phyloP scores from a whole-genome alignment of 75 land plant genomes.

The Sequoia sempervirens region DNA sequence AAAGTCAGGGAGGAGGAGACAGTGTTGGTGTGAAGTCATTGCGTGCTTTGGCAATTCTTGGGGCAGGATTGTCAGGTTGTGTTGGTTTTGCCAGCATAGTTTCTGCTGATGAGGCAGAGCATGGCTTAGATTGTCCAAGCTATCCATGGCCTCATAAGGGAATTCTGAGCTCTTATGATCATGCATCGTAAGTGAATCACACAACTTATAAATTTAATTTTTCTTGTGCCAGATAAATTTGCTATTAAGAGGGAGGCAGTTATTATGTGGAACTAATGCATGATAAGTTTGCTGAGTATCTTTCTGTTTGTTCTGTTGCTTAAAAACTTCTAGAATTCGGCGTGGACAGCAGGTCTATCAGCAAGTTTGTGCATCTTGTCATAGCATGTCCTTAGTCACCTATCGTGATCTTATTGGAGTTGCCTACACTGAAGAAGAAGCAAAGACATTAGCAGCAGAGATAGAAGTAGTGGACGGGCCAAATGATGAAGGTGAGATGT shows the following conservation, averaged over 20 bases:
- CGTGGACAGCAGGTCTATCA: conserved; percentile 96
- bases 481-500: conserved; percentile 99
- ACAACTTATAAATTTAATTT: not conserved
- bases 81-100: conserved; percentile 61
- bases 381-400: conserved; percentile 81
- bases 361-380: conserved; percentile 98
- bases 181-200: conserved; percentile 67
- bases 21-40: conserved; percentile 35
- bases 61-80: conserved; percentile 78
- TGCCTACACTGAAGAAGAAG: conserved; percentile 95
- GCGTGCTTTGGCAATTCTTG: conserved; percentile 60
- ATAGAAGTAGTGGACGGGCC: conserved; percentile 96
- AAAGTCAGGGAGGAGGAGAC: conserved; percentile 31
- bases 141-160: conserved; percentile 96
- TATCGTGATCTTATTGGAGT: conserved; percentile 96
- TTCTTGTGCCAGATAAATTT: not conserved
- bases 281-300: not conserved
- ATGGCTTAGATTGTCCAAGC: conserved; percentile 65
- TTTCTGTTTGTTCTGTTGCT: conserved; percentile 1
- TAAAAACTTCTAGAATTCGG: conserved; percentile 57
- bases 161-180: conserved; percentile 84
- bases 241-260: not conserved
- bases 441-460: conserved; percentile 92
- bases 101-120: conserved; percentile 94
- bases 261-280: conserved; percentile 4